Evolutionary conservation across 345 rosid genomes (phyloP), one percentile per base, ranked within the genome.

Genomic region (Conringia planisiliqua): DNA sequence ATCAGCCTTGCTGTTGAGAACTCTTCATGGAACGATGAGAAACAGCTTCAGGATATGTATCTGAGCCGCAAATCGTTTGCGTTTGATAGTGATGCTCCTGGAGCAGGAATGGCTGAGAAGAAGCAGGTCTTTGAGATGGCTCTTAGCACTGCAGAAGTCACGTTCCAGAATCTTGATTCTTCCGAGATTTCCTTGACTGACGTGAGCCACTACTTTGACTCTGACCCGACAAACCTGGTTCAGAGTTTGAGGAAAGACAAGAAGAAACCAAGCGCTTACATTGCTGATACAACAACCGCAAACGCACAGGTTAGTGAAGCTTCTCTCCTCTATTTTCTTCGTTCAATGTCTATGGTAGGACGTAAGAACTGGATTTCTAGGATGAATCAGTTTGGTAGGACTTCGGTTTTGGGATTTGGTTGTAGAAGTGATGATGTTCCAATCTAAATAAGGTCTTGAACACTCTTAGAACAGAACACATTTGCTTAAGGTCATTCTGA

Each of bases 21-120:
- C 78, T 95, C 99, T 62, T 86, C 97, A 1, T 95, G 99, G 99
- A 95, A 92, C 72, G 97, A 95, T n/a, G 97, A 95, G 92, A 92
- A 90, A 79, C 97, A 95, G 83, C 99, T 95, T 69, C 99, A 95
- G 67, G 99, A 95, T 85, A 95, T 95, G 99, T 95, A 95, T 73
- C 71, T 95, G 87, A 90, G 99, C 86, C 77, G 99, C 39, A 95
- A 95, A 75, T 95, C 99, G 6, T 95, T 95, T 79, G 99, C 99
- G 14, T 95, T 95, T 8, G 97, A 95, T 66, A 82, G 79, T 32
- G 97, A 95, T 78, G 92, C 99, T 43, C 99, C 97, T 13, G 97
- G 97, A 65, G 92, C 83, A 46, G 99, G 99, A 70, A 94, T 94
- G 82, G 77, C 79, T 73, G 99, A 95, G 92, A 95, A 88, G 68